These are phyloP conservation scores for Phaseolus lunatus DNA, from an alignment of 306 rosid species.

Conservation along the genomic window DNA sequence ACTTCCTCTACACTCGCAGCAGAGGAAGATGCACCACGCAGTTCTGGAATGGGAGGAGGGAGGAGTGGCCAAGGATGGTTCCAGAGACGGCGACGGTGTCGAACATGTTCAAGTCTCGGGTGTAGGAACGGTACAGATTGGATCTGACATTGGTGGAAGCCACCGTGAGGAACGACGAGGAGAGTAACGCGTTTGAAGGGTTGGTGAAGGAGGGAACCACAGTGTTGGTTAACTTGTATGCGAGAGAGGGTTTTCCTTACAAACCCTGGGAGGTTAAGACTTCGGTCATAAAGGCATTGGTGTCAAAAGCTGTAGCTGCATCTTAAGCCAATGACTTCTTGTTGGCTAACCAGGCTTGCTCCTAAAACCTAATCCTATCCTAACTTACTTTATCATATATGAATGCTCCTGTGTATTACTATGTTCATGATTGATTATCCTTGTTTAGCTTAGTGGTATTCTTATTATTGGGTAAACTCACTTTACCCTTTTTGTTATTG, in stretches of 20 bases:
- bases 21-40: conserved; percentile 82
- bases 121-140: conserved; percentile 70
- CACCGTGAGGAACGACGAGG: no score
- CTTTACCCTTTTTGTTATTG: background rate
- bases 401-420: no score
- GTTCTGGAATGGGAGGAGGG: conserved; percentile 79
- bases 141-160: conserved; percentile 83
- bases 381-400: no score
- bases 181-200: no score
- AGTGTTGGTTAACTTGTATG: no score
- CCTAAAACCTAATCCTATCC: conserved; percentile 29
- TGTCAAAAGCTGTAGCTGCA: conserved; percentile 64
- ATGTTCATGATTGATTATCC: no score
- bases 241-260: no score
- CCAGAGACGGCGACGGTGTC: conserved; percentile 78
- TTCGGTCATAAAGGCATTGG: conserved; percentile 67
- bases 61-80: conserved; percentile 88
- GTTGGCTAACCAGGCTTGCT: conserved; percentile 69
- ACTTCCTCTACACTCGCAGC: conserved; percentile 69
- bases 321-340: conserved; percentile 65
- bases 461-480: background rate
- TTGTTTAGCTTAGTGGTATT: no score
- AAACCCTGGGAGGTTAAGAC: conserved; percentile 95
- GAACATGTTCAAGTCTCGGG: conserved; percentile 79
- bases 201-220: no score